phyloP scores from a whole-genome alignment of 1,139 yeast species.

The Candida dubliniensis region DNA sequence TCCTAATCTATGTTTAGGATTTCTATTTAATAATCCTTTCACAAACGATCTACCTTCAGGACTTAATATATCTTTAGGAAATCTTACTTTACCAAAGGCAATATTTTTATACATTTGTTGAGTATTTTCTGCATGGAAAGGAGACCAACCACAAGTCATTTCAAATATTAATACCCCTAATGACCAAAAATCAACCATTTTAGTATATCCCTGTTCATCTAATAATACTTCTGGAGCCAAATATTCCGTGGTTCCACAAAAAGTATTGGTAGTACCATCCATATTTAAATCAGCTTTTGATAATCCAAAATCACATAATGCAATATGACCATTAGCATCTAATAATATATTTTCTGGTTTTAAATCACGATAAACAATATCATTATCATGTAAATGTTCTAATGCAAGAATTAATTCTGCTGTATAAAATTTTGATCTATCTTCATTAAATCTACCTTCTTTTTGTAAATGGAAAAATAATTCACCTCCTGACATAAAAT shows the following conservation, averaged over 20 bases:
- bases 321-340: slow-evolving; percentile 96
- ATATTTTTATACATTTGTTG: slow-evolving; percentile 98
- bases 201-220: slow-evolving; percentile 82
- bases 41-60: slow-evolving; percentile 93
- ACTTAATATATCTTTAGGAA: slow-evolving; percentile 91
- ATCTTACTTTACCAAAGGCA: slow-evolving; percentile 95
- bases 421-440: slow-evolving; percentile 91
- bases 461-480: slow-evolving; percentile 96
- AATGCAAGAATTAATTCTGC: slow-evolving; percentile 91
- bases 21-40: slow-evolving; percentile 89
- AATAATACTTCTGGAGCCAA: slow-evolving; percentile 78
- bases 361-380: slow-evolving; percentile 89
- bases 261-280: slow-evolving; percentile 93
- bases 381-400: slow-evolving; percentile 90
- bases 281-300: slow-evolving; percentile 87
- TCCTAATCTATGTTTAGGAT: slow-evolving; percentile 92
- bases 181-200: slow-evolving; percentile 88
- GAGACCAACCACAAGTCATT: slow-evolving; percentile 99
- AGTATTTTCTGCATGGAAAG: slow-evolving; percentile 94
- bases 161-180: slow-evolving; percentile 79
- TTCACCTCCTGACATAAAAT: slow-evolving; percentile 98
- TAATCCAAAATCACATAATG: slow-evolving; percentile 93
- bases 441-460: slow-evolving; percentile 91
- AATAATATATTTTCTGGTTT: slow-evolving; percentile 91
- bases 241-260: slow-evolving; percentile 96